Conservation (phyloP, 331 rosid species). For the Phaseolus coccineus region DNA sequence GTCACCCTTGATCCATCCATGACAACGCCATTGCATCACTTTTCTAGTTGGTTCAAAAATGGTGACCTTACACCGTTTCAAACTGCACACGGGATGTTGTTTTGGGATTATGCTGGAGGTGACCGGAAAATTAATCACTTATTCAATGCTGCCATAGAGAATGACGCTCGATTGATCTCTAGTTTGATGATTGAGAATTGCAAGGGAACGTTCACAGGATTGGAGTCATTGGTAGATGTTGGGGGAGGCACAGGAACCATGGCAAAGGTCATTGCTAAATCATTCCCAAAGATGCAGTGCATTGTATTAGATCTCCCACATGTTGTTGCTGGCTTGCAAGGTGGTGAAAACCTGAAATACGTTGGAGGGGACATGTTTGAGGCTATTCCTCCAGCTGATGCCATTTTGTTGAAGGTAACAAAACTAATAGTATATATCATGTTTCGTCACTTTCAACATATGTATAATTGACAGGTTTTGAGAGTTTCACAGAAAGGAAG, state of each 20-base stretch:
- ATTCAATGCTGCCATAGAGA: conserved; percentile 44
- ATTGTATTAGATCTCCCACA: conserved; percentile 56
- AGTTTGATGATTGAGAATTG: conserved; percentile 43
- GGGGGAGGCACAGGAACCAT: conserved; percentile 53
- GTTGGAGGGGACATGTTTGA: conserved; percentile 13
- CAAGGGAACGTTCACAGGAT: conserved; percentile 41
- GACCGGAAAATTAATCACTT: background rate
- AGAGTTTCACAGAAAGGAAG: too few species aligned
- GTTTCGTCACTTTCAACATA: too few species aligned
- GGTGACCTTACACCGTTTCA: conserved; percentile 31
- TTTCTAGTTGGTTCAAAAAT: conserved; percentile 49
- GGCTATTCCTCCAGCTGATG: conserved; percentile 22
- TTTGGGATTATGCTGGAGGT: conserved; percentile 40
- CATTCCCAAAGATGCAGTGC: conserved; percentile 48
- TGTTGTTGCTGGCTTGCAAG: conserved; percentile 44
- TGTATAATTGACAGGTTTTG: too few species aligned
- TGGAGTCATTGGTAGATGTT: conserved; percentile 53
- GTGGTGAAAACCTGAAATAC: conserved; percentile 32
- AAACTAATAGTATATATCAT: too few species aligned
- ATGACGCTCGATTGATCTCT: conserved; percentile 36
- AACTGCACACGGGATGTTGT: background rate
- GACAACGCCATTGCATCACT: conserved; percentile 36
- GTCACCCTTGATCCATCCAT: conserved; percentile 26
- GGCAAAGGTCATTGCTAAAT: conserved; percentile 47
- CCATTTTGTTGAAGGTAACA: conserved; percentile 45